Evolutionary conservation across 2,329 filamentous ascomycete species (phyloP).

Genomic region (Teratosphaeria pseudoeucalypti): DNA sequence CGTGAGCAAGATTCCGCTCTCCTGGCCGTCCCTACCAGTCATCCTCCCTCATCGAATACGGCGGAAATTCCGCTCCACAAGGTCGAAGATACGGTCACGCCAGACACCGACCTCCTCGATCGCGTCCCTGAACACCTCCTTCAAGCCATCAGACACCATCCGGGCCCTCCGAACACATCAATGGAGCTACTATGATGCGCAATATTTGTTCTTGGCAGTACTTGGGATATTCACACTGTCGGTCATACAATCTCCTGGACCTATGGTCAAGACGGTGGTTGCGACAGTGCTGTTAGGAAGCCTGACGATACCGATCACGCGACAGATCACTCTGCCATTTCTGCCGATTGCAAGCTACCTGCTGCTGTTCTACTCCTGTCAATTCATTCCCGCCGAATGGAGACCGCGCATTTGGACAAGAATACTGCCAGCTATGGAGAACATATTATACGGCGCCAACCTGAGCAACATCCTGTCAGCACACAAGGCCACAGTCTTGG

Average conservation of each 20-base stretch:
- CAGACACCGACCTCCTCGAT: conserved; percentile 62
- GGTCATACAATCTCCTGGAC: conserved; percentile 69
- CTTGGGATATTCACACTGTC: conserved; percentile 73
- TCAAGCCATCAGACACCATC: conserved; percentile 69
- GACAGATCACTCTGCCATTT: conserved; percentile 85
- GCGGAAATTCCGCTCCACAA: conserved; percentile 49
- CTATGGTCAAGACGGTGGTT: conserved; percentile 64
- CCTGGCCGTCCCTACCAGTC: conserved; percentile 38
- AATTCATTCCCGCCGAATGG: conserved; percentile 82
- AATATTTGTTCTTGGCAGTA: conserved; percentile 66
- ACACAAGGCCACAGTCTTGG: conserved; percentile 72
- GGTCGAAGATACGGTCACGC: conserved; percentile 56
- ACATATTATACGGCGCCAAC: conserved; percentile 92
- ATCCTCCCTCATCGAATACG: conserved; percentile 55
- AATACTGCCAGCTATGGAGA: conserved; percentile 85
- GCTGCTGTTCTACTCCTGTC: conserved; percentile 83
- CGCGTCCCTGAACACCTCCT: conserved; percentile 67
- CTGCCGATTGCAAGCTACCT: conserved; percentile 78
- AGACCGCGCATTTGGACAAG: conserved; percentile 92
- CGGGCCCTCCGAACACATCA: conserved; percentile 63
- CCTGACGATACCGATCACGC: conserved; percentile 69
- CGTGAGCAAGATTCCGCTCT: conserved; percentile 35
- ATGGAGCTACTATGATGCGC: conserved; percentile 74
- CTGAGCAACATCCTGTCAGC: conserved; percentile 90
- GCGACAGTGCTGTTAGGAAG: conserved; percentile 58